These are phyloP conservation scores for Choricystis sp. DNA, from an alignment of 139 green algal species.

Conservation along the genomic window DNA sequence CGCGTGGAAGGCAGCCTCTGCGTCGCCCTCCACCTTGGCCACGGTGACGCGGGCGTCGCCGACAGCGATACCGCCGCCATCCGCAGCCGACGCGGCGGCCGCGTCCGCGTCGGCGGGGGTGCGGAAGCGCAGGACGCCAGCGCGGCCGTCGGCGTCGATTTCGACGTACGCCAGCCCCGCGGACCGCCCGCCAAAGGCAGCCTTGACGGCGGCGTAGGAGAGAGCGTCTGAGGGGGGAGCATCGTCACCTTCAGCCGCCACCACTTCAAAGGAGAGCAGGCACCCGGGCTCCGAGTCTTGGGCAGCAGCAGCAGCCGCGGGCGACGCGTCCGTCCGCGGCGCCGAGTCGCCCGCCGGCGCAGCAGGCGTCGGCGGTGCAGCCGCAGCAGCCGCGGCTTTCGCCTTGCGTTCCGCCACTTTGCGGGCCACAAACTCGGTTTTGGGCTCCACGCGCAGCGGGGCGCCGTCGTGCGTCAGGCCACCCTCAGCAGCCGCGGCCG, in stretches of 20 bases:
- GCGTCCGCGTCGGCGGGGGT: neutral
- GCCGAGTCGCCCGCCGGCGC: neutral
- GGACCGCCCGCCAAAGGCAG: slow-evolving; percentile 14
- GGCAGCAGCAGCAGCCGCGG: no score
- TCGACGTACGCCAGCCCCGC: slow-evolving; percentile 17
- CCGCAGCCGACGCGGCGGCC: no score
- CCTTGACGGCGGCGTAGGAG: slow-evolving; percentile 3
- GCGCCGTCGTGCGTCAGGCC: slow-evolving; percentile 1
- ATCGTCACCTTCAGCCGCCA: no score
- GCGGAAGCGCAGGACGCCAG: neutral
- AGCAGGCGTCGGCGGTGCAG: neutral
- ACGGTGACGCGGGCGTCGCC: neutral
- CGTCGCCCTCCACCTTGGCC: neutral
- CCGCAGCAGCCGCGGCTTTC: neutral
- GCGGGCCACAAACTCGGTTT: slow-evolving; percentile 1
- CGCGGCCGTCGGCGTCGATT: slow-evolving; percentile 1
- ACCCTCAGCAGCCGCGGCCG: neutral
- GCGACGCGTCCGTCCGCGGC: neutral
- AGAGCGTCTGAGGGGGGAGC: slow-evolving; percentile 7
- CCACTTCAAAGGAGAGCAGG: slow-evolving; percentile 13
- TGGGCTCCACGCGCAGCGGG: slow-evolving; percentile 1
- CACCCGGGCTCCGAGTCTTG: slow-evolving; percentile 4
- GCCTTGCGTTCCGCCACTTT: slow-evolving; percentile 2
- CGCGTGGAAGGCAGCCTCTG: neutral
- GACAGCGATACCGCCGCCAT: neutral